A percentile compares a stretch with the other conserved stretches of the same genome.
phyloP scores from a whole-genome alignment of 768 basidiomycete species.

The Macrolepiota albuminosa region DNA sequence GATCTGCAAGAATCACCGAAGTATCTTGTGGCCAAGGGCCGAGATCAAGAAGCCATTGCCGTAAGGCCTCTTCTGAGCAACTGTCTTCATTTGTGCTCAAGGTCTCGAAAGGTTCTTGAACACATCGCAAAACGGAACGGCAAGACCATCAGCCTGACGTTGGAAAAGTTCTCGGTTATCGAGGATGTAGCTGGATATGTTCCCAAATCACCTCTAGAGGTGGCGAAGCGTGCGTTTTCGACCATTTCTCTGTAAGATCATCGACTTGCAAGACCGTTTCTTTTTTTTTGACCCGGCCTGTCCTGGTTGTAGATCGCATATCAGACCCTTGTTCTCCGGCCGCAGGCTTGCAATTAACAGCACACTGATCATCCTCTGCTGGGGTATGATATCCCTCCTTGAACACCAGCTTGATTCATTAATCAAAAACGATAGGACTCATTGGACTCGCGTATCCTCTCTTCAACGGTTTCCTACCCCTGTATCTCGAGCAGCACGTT shows the following conservation, averaged over 20 bases:
- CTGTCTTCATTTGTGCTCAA: background rate
- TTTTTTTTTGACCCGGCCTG: background rate
- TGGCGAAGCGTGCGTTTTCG: slow-evolving; percentile 29
- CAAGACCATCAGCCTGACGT: slow-evolving; percentile 36
- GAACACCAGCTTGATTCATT: background rate
- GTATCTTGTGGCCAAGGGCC: slow-evolving; percentile 53
- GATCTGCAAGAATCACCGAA: slow-evolving; percentile 60
- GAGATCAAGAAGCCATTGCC: slow-evolving; percentile 50
- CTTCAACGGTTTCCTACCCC: slow-evolving; percentile 47
- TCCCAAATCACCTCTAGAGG: slow-evolving; percentile 20
- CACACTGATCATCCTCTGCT: slow-evolving; percentile 41
- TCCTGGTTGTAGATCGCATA: slow-evolving; percentile 32
- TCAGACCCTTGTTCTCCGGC: slow-evolving; percentile 44
- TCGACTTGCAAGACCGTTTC: background rate
- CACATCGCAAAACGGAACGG: slow-evolving; percentile 47
- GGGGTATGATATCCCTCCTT: slow-evolving; percentile 31
- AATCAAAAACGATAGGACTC: slow-evolving; percentile 21
- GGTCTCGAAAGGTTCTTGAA: slow-evolving; percentile 34
- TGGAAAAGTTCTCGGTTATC: slow-evolving; percentile 36
- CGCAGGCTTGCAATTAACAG: slow-evolving; percentile 41
- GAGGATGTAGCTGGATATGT: slow-evolving; percentile 14
- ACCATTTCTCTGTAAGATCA: slow-evolving; percentile 33
- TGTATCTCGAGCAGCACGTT: slow-evolving; percentile 37
- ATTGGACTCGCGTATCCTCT: slow-evolving; percentile 53
- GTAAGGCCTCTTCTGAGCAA: slow-evolving; percentile 18